Evolutionary conservation across 2,329 filamentous ascomycete species (phyloP).

Genomic region (Penicillium sclerotiorum): DNA sequence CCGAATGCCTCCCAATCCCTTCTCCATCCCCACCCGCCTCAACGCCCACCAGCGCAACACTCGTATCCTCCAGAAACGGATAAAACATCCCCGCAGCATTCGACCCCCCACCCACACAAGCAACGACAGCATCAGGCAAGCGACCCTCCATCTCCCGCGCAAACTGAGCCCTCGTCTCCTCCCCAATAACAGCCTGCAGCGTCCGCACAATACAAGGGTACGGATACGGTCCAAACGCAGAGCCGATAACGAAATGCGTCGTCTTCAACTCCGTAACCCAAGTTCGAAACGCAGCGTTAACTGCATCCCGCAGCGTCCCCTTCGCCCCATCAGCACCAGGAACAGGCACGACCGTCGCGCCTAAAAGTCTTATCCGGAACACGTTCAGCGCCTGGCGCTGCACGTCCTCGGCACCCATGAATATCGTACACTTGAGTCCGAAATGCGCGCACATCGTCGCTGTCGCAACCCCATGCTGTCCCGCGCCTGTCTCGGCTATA

Average conservation of each 20-base stretch:
- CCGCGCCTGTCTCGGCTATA: conserved; percentile 94
- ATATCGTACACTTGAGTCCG: conserved; percentile 93
- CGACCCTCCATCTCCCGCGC: conserved; percentile 70
- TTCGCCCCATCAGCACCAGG: conserved; percentile 33
- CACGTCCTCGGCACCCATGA: conserved; percentile 96
- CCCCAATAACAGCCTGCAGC: conserved; percentile 79
- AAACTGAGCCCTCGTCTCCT: conserved; percentile 80
- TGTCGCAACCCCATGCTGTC: conserved; percentile 94
- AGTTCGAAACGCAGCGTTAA: conserved; percentile 87
- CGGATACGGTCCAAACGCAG: conserved; percentile 91
- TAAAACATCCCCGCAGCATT: conserved; percentile 98
- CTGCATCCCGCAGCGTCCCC: conserved; percentile 74
- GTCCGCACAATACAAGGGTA: conserved; percentile 93
- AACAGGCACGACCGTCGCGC: conserved; percentile 85
- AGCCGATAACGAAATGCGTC: conserved; percentile 95
- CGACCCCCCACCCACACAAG: conserved; percentile 89
- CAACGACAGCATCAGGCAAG: conserved; percentile 92
- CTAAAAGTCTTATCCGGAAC: conserved; percentile 92
- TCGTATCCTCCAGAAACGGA: conserved; percentile 79
- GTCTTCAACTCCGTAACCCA: conserved; percentile 89
- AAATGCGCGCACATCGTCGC: conserved; percentile 97
- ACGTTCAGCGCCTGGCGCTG: conserved; percentile 91
- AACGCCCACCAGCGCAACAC: conserved; percentile 84
- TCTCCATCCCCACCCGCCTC: conserved; percentile 90
- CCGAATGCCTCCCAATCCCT: conserved; percentile 77